Base-by-base conservation (phyloP, 2,329 filamentous ascomycete genomes). In the Chaetothyriales sp. region DNA sequence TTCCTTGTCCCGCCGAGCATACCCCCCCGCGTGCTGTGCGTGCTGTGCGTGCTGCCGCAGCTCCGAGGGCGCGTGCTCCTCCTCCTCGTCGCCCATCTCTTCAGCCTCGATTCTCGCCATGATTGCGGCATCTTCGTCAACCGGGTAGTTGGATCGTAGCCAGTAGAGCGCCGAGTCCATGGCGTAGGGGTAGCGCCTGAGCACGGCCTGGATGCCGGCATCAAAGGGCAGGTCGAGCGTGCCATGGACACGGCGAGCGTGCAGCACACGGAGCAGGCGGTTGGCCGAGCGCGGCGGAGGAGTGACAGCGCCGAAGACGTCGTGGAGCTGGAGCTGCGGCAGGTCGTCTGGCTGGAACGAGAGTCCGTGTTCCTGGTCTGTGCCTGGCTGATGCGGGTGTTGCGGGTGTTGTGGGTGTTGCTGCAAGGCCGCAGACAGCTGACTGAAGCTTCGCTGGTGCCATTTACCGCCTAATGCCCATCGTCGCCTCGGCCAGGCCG, bases 121-220 rank as follows among this genome's bases (percentile, higher is more conserved):
- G n/a, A 74, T 73, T 2, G 71, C 71, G 5, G 69, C 70, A 57
- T 74, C 72, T 56, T 74, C 72, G 20, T 74, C 71, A 10, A 74
- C 51, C 0, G 71, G 69, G 28, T 70, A 67, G 13, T 67, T 65
- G 18, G 55, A 52, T 15, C 72, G 69, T 5, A 74, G 62, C 66
- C 69, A 74, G 44, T 64, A 52, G 40, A 74, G 56, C 13, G 57
- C 60, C 40, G 67, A 62, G 8, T 71, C 61, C 33, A 66, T 63
- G 18, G 63, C 56, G 22, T 66, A 55, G 18, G 62, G 63, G 47
- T 57, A 57, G 44, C 54, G 45, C 5, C 44, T 33, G 18, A 67
- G 59, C 10, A 61, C 54, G n/a, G 60, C 58, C 48, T 59, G 61
- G 33, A 72, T 64, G 48, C 72, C 68, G 22, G 58, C 56, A 3